These are phyloP conservation scores for Cystofilobasidium capitatum DNA, from an alignment of 768 basidiomycete genomes.

Conservation along the genomic window DNA sequence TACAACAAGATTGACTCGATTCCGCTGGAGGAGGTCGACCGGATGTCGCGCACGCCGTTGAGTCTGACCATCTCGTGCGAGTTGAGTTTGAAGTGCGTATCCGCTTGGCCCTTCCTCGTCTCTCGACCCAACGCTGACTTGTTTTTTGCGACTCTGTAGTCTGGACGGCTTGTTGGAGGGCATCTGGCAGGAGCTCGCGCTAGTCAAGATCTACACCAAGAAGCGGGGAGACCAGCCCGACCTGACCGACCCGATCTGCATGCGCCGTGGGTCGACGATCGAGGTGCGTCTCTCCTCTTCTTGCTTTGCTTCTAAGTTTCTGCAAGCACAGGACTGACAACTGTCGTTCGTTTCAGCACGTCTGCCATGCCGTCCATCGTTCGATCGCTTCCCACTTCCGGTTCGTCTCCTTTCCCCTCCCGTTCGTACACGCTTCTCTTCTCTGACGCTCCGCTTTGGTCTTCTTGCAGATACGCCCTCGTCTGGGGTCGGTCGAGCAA, in stretches of 20 bases:
- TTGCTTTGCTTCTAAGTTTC: not conserved
- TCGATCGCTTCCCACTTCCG: slow-evolving; percentile 75
- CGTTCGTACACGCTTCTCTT: too few relatives aligned
- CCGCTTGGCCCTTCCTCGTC: slow-evolving; percentile 2
- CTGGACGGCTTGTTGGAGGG: slow-evolving; percentile 44
- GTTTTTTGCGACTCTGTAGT: not conserved
- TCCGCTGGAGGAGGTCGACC: slow-evolving; percentile 54
- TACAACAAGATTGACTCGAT: slow-evolving; percentile 88
- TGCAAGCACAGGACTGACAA: not conserved
- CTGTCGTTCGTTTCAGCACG: slow-evolving; percentile 45
- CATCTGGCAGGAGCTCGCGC: slow-evolving; percentile 42
- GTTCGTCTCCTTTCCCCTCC: not conserved
- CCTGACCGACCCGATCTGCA: slow-evolving; percentile 68
- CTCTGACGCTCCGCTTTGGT: not conserved
- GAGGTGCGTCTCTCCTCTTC: slow-evolving; percentile 50
- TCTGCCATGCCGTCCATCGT: slow-evolving; percentile 86
- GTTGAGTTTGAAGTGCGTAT: slow-evolving; percentile 70
- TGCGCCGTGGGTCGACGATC: slow-evolving; percentile 84
- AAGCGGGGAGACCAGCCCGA: slow-evolving; percentile 92
- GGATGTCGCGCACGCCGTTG: slow-evolving; percentile 66
- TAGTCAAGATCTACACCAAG: slow-evolving; percentile 93
- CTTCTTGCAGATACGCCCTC: slow-evolving; percentile 53
- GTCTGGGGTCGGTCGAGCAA: slow-evolving; percentile 53
- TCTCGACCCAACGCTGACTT: not conserved
- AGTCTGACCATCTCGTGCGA: slow-evolving; percentile 96